phyloP scores from a whole-genome alignment of 2,329 filamentous ascomycete species.

The Corinectria fuckeliana region DNA sequence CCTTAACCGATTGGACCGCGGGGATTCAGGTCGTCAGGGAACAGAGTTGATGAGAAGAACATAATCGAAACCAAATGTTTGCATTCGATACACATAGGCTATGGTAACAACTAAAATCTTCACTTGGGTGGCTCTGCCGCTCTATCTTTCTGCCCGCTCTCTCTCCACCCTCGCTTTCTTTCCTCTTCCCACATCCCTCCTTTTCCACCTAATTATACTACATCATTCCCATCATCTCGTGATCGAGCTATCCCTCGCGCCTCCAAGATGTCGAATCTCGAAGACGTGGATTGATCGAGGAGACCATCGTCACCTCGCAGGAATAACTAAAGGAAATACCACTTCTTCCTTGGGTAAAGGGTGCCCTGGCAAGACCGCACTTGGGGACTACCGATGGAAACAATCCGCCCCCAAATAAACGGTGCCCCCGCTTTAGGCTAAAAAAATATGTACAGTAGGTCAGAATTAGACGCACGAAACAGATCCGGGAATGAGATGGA shows the following conservation, averaged over 20 bases:
- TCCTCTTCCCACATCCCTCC: not conserved
- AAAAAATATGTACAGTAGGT: not conserved
- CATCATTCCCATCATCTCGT: not conserved
- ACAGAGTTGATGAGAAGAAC: not conserved
- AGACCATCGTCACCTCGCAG: not conserved
- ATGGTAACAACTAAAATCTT: not conserved
- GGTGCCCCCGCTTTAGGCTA: not conserved
- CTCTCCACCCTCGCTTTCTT: not conserved
- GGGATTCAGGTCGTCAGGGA: not conserved
- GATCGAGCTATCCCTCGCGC: not conserved
- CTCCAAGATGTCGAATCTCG: not conserved
- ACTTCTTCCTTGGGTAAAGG: not conserved
- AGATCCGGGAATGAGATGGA: not conserved
- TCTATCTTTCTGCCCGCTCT: no score
- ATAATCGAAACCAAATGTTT: not conserved
- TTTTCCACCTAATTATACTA: no score
- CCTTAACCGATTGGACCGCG: conserved; percentile 1
- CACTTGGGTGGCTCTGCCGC: no score
- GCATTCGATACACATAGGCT: not conserved
- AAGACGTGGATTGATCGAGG: not conserved
- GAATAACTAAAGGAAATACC: not conserved
- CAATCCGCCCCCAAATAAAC: conserved; percentile 2
- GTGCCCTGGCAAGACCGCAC: not conserved
- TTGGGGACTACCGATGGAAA: not conserved
- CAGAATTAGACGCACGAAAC: not conserved